A percentile compares a stretch with the other conserved stretches of the same genome.
Evolutionary conservation across 2,329 filamentous ascomycete genomes (phyloP).

Genomic region (Colletotrichum destructivum): DNA sequence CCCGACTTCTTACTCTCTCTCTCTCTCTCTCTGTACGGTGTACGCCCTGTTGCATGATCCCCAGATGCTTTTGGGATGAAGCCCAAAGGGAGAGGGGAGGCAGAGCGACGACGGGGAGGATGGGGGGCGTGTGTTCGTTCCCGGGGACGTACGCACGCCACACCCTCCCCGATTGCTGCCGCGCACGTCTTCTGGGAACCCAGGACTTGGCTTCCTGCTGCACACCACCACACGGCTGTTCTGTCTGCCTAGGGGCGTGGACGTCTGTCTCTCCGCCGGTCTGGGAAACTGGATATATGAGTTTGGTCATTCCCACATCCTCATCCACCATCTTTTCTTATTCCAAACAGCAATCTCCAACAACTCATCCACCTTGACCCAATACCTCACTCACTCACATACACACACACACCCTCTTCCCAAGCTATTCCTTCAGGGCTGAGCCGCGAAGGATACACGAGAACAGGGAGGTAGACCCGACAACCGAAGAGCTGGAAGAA

Average conservation of each 20-base stretch:
- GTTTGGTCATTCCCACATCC: slow-evolving; percentile 26
- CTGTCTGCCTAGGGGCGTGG: background rate
- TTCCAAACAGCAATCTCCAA: slow-evolving; percentile 7
- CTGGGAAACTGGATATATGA: slow-evolving; percentile 37
- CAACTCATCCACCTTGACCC: background rate
- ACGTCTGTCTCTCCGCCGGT: slow-evolving; percentile 2
- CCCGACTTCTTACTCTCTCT: background rate
- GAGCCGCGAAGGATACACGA: slow-evolving; percentile 1
- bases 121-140: background rate
- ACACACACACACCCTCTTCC: background rate
- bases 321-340: slow-evolving; percentile 4
- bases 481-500: slow-evolving; percentile 37
- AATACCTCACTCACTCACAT: slow-evolving; percentile 6
- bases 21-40: background rate
- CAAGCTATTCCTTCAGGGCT: slow-evolving; percentile 2
- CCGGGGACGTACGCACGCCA: background rate
- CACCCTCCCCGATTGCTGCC: background rate
- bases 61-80: slow-evolving; percentile 14
- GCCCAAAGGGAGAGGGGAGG: background rate
- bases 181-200: slow-evolving; percentile 15
- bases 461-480: slow-evolving; percentile 13
- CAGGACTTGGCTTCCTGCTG: slow-evolving; percentile 7
- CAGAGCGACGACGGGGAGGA: background rate
- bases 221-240: slow-evolving; percentile 8
- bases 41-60: background rate